Evolutionary conservation across 2,329 filamentous ascomycete genomes (phyloP).

Genomic region (Exophiala calicioides): DNA sequence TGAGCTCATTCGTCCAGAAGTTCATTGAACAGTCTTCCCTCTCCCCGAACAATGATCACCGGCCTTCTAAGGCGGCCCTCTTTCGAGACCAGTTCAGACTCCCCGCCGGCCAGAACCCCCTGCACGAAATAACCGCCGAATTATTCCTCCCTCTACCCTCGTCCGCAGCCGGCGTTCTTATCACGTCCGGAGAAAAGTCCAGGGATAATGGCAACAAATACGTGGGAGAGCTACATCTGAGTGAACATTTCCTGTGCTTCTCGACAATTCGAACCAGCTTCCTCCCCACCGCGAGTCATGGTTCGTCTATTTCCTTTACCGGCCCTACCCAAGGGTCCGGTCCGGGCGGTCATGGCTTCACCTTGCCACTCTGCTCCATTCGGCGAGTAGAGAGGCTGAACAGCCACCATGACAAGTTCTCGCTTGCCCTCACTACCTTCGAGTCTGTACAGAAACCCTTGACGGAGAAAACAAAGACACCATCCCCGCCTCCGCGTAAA

Average conservation of each 20-base stretch:
- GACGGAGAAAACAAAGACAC: slow-evolving; percentile 37
- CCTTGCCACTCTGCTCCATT: slow-evolving; percentile 86
- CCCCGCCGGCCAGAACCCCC: slow-evolving; percentile 84
- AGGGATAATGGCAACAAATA: slow-evolving; percentile 77
- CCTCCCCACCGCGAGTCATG: slow-evolving; percentile 73
- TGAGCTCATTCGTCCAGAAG: slow-evolving; percentile 87
- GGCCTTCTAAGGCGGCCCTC: slow-evolving; percentile 83
- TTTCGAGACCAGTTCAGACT: slow-evolving; percentile 97
- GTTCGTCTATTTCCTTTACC: slow-evolving; percentile 79
- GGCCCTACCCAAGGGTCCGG: slow-evolving; percentile 92
- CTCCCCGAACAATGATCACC: slow-evolving; percentile 70
- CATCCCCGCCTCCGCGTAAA: slow-evolving; percentile 59
- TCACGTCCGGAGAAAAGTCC: slow-evolving; percentile 61
- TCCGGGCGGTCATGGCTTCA: slow-evolving; percentile 93
- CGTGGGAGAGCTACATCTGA: slow-evolving; percentile 87
- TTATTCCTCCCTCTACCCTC: slow-evolving; percentile 79
- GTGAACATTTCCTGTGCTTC: slow-evolving; percentile 94
- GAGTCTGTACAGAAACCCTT: slow-evolving; percentile 66
- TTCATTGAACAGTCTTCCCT: slow-evolving; percentile 87
- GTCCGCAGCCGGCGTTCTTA: slow-evolving; percentile 42
- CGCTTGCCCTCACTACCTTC: slow-evolving; percentile 92
- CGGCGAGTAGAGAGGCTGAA: slow-evolving; percentile 89
- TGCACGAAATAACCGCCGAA: slow-evolving; percentile 96
- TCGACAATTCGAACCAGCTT: slow-evolving; percentile 92
- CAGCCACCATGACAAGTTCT: slow-evolving; percentile 88